These are phyloP conservation scores for Colletotrichum endophyticum DNA, from an alignment of 2,329 filamentous ascomycete genomes.

Conservation along the genomic window DNA sequence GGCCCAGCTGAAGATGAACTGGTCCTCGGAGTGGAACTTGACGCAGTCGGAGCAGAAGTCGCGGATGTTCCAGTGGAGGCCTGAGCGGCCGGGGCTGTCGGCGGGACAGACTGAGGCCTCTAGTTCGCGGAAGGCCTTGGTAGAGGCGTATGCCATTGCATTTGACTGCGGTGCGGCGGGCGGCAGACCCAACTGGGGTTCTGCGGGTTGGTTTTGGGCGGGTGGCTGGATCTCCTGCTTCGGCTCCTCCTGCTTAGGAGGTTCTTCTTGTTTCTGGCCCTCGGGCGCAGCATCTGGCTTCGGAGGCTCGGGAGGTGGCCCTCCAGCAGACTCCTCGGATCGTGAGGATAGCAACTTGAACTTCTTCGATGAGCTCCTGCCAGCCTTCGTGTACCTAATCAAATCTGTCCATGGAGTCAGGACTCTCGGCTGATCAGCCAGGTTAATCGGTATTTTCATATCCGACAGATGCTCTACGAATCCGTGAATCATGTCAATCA, in stretches of 20 bases:
- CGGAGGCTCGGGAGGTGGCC: conserved; percentile 11
- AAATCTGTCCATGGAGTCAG: conserved; percentile 72
- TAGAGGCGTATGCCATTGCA: neutral
- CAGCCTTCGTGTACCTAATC: conserved; percentile 31
- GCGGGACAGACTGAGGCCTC: conserved; percentile 63
- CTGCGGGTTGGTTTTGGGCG: neutral
- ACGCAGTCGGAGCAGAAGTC: conserved; percentile 70
- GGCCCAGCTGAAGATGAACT: conserved; percentile 71
- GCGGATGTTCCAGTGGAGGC: conserved; percentile 66
- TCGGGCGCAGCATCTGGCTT: neutral
- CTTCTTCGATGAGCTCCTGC: conserved; percentile 29
- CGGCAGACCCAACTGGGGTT: neutral
- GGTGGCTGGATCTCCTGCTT: neutral
- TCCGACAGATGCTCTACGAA: conserved; percentile 79
- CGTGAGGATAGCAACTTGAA: conserved; percentile 57
- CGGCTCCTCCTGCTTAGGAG: neutral
- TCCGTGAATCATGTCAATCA: conserved; percentile 69
- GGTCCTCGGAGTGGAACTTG: conserved; percentile 67
- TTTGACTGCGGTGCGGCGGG: neutral
- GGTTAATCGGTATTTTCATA: conserved; percentile 86
- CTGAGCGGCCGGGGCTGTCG: conserved; percentile 62
- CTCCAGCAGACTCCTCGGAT: conserved; percentile 30
- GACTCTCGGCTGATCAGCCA: conserved; percentile 76
- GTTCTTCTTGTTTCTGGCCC: neutral
- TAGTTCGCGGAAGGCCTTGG: conserved; percentile 44